Base-by-base conservation (phyloP, 2,329 filamentous ascomycete species). In the Pseudohalonectria lignicola region DNA sequence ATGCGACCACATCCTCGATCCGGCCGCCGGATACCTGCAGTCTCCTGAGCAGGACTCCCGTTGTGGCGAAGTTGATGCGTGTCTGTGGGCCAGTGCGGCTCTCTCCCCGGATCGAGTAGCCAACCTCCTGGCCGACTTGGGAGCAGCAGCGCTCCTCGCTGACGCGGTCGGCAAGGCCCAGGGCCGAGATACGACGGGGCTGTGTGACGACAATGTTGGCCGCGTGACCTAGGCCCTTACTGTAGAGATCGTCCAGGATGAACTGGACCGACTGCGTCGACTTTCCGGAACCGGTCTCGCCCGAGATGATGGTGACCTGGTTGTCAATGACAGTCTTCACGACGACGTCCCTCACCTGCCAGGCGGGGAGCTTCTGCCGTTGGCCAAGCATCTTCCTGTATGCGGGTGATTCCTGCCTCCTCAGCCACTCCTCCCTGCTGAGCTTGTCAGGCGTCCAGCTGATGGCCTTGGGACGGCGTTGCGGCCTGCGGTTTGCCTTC, bases 191-290 rank as follows among this genome's bases (percentile, higher is more conserved):
- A 55, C 92, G 77, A 41, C 92, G 79, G 17, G 92, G 92, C 51
- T 98, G 92, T 0, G 92, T 98, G 51, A 94, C 94, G 43, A 98
- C 78, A 45, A 98, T 94, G 52, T 93, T 95, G 23, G 81, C 84
- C 11, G 76, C 76, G 11, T 74, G 74, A 3, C 90, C 92, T 8
- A 93, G 67, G 7, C 80, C 76, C 33, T 74, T 71, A 43, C 74
- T 69, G 49, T 95, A 94, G 45, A 96, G 66, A 49, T 96, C 86
- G 51, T 98, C 92, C 2, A 98, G 69, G 31, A 98, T 72, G 57
- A 96, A 98, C 56, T 98, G 92, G 25, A 96, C 86, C 3, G 86
- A 92, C 57, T 98, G 92, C 1, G 92, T 96, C 35, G 86, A 94
- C 60, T 98, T 98, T 53, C 92, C 92, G 15, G 86, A 94, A 38